Percentiles rank a stretch among this genome's conserved stretches.
Conservation (phyloP, 306 rosid species). For the Cajanus cajan region DNA sequence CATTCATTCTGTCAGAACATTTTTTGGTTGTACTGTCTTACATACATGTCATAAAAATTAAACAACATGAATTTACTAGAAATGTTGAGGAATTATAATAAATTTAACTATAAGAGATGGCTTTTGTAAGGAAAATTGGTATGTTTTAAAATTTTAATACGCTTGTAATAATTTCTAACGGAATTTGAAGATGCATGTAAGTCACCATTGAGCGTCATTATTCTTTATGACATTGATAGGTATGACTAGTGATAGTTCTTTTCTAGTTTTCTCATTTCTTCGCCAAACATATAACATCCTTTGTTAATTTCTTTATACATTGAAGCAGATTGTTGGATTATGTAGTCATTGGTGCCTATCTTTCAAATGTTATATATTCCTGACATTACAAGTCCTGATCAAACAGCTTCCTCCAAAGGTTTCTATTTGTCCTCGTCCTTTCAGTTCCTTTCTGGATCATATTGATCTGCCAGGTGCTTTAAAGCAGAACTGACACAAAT, state of each 20-base stretch:
- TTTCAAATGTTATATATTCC: conserved; percentile 59
- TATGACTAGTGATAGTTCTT: conserved; percentile 13
- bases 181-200: conserved; percentile 79
- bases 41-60: not conserved
- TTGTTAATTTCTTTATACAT: not conserved
- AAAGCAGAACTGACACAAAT: not conserved
- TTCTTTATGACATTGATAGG: conserved; percentile 81
- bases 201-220: conserved; percentile 72
- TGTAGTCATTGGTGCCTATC: conserved; percentile 68
- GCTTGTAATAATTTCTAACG: conserved; percentile 19
- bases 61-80: not conserved
- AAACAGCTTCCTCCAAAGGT: conserved; percentile 83
- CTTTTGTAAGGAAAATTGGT: not conserved
- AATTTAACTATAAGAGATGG: not conserved
- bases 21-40: not conserved
- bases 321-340: conserved; percentile 60
- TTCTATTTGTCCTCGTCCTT: not conserved
- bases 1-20: not conserved
- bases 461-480: not conserved
- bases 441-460: not conserved
- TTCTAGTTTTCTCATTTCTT: conserved; percentile 1
- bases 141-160: no score
- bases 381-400: conserved; percentile 63
- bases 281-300: not conserved
- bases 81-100: not conserved